Evolutionary conservation across 2,329 filamentous ascomycete species (phyloP).

Genomic region (Cercospora nicotianae): DNA sequence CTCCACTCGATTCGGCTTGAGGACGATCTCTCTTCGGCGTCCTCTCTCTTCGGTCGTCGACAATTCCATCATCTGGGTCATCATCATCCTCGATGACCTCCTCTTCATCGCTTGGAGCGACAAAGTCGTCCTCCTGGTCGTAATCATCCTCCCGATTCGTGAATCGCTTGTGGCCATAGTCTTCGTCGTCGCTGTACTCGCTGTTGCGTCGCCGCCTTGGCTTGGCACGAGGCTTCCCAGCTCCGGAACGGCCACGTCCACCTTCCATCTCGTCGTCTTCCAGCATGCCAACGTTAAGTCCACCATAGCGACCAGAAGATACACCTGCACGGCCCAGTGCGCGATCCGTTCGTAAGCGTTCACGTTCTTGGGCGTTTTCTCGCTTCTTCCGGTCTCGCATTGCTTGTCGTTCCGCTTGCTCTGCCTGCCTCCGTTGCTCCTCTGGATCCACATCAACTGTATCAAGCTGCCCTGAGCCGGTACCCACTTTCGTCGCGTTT

Average conservation of each 20-base stretch:
- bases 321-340: conserved; percentile 52
- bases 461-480: conserved; percentile 63
- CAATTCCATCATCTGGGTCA: conserved; percentile 49
- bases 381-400: conserved; percentile 59
- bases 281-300: conserved; percentile 67
- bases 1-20: conserved; percentile 20
- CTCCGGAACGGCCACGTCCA: conserved; percentile 30
- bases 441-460: conserved; percentile 73
- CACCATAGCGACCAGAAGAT: conserved; percentile 49
- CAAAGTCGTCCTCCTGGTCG: conserved; percentile 76
- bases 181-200: conserved; percentile 70
- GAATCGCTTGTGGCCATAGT: conserved; percentile 67
- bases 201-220: conserved; percentile 42
- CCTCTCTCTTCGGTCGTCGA: conserved; percentile 35
- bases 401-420: conserved; percentile 72
- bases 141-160: conserved; percentile 68
- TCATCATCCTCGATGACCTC: conserved; percentile 60
- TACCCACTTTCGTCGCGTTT: conserved; percentile 53
- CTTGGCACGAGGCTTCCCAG: conserved; percentile 38
- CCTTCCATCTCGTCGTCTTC: conserved; percentile 58
- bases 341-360: conserved; percentile 58
- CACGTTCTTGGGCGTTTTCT: conserved; percentile 66
- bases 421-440: conserved; percentile 70
- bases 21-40: conserved; percentile 44
- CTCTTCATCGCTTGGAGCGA: conserved; percentile 74